Conservation (phyloP, 2,329 filamentous ascomycete species). For the Sporothrix phasma region DNA sequence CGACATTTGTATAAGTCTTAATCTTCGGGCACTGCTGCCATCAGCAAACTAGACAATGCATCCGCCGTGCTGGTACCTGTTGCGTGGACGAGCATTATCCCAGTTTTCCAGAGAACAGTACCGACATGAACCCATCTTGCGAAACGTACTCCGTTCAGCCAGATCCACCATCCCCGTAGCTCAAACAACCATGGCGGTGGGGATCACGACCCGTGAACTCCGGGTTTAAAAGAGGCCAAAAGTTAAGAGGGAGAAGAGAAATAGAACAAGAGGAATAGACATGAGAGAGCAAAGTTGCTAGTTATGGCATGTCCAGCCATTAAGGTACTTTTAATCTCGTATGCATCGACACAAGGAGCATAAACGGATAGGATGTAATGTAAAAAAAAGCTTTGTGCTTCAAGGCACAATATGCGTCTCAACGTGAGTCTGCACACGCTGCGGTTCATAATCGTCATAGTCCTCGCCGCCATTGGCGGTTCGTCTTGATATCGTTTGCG, state of each 20-base stretch:
- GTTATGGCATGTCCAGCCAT: background rate
- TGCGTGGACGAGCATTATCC: background rate
- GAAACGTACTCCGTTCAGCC: no score
- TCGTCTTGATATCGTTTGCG: conserved; percentile 10
- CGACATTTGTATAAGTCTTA: background rate
- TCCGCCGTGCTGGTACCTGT: background rate
- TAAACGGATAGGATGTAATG: background rate
- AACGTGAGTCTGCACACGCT: conserved; percentile 16
- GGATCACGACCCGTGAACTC: background rate
- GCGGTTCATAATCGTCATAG: conserved; percentile 14
- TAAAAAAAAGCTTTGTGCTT: background rate
- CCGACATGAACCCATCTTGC: background rate
- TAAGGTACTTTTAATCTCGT: background rate
- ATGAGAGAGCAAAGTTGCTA: background rate
- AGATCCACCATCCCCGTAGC: background rate
- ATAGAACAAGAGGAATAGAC: background rate
- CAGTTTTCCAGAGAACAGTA: background rate
- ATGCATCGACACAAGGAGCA: background rate
- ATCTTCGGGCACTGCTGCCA: background rate
- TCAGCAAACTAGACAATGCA: background rate
- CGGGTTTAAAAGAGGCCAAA: background rate
- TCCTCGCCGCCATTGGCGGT: background rate
- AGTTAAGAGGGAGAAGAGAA: background rate
- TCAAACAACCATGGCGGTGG: background rate
- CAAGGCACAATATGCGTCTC: conserved; percentile 13